These are phyloP conservation scores for Lactifluus hygrophoroides DNA, from an alignment of 768 basidiomycete species.

Conservation along the genomic window DNA sequence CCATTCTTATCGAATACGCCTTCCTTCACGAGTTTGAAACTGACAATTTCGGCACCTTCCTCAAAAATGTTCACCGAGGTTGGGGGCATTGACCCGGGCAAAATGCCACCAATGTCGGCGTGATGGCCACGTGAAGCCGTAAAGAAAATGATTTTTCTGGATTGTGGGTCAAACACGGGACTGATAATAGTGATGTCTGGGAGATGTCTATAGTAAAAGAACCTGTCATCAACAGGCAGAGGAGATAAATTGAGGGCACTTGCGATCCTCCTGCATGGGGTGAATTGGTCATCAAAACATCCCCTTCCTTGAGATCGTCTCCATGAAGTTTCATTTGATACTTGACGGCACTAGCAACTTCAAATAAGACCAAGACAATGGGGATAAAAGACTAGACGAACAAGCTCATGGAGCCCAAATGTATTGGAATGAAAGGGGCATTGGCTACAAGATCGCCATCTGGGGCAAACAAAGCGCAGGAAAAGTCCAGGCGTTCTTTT, in stretches of 20 bases:
- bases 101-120: slow-evolving; percentile 88
- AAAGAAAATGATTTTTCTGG: slow-evolving; percentile 77
- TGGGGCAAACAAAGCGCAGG: slow-evolving; percentile 92
- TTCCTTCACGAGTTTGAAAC: slow-evolving; percentile 82
- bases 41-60: slow-evolving; percentile 86
- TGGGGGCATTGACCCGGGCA: slow-evolving; percentile 94
- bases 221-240: slow-evolving; percentile 12
- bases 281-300: slow-evolving; percentile 90
- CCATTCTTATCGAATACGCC: slow-evolving; percentile 75
- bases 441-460: slow-evolving; percentile 93
- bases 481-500: slow-evolving; percentile 92
- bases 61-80: slow-evolving; percentile 86
- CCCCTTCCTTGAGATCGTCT: slow-evolving; percentile 71
- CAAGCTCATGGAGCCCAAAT: slow-evolving; percentile 88
- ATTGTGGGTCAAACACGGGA: slow-evolving; percentile 68
- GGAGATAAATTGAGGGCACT: slow-evolving; percentile 27
- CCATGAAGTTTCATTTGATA: slow-evolving; percentile 80
- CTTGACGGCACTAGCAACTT: slow-evolving; percentile 56
- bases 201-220: slow-evolving; percentile 42
- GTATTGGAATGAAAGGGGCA: slow-evolving; percentile 85
- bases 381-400: slow-evolving; percentile 31
- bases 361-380: background rate
- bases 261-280: slow-evolving; percentile 85
- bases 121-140: slow-evolving; percentile 93
- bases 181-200: slow-evolving; percentile 92